These are phyloP conservation scores for Quercus cerris DNA, from an alignment of 306 rosid genomes.

Conservation along the genomic window DNA sequence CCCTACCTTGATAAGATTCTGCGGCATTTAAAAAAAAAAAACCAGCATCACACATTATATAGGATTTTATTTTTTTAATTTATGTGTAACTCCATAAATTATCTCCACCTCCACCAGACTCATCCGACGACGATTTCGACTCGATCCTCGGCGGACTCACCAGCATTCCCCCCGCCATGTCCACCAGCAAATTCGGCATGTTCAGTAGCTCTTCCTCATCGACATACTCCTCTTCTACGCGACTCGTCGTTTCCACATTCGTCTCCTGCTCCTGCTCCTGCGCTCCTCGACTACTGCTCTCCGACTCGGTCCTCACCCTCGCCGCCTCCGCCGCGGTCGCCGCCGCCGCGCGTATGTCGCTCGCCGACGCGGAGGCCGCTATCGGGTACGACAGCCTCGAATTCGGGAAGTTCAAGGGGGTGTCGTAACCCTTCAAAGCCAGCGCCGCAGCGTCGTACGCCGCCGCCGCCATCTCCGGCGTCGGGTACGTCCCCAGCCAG, in stretches of 20 bases:
- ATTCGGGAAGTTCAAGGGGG: constrained; percentile 68
- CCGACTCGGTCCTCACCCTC: constrained; percentile 1
- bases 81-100: constrained; percentile 41
- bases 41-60: no score
- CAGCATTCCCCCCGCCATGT: constrained; percentile 64
- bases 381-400: constrained; percentile 45
- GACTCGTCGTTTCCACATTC: background rate
- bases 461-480: constrained; percentile 90
- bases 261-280: background rate
- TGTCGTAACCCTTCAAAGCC: constrained; percentile 69
- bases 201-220: constrained; percentile 51
- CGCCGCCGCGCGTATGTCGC: constrained; percentile 75
- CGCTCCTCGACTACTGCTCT: background rate
- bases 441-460: constrained; percentile 94
- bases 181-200: constrained; percentile 52
- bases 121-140: constrained; percentile 39
- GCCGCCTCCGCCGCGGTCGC: constrained; percentile 64
- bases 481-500: constrained; percentile 88
- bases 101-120: constrained; percentile 44
- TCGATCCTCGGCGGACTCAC: constrained; percentile 54
- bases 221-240: constrained; percentile 22
- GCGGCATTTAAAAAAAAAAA: no score
- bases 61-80: no score
- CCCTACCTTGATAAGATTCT: no score
- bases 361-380: constrained; percentile 63